Evolutionary conservation across 257 asterid genomes (phyloP).

Genomic region (Solanum rostratum): DNA sequence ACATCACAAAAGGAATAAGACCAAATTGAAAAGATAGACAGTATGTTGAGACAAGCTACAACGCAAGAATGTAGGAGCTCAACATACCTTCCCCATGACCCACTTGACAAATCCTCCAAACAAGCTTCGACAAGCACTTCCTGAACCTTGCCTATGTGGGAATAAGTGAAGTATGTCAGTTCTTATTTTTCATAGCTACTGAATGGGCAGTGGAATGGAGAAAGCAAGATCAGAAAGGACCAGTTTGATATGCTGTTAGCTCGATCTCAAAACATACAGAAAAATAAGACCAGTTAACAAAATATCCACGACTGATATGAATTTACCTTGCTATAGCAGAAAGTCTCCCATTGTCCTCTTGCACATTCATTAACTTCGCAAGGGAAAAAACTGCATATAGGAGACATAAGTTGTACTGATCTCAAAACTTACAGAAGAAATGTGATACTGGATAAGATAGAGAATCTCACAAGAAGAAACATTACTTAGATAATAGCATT

Average conservation of each 20-base stretch:
- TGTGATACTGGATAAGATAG: neutral
- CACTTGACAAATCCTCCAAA: constrained; percentile 99
- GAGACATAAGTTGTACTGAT: neutral
- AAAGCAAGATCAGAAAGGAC: neutral
- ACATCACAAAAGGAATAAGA: constrained; percentile 10
- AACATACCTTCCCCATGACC: constrained; percentile 89
- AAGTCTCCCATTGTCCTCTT: constrained; percentile 74
- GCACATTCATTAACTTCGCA: constrained; percentile 93
- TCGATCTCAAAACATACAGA: neutral
- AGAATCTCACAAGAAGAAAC: neutral
- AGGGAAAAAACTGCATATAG: constrained; percentile 67
- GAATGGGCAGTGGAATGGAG: neutral
- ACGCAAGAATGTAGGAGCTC: neutral
- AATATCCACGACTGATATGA: neutral
- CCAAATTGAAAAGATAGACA: neutral
- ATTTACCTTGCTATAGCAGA: constrained; percentile 93
- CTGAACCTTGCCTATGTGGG: constrained; percentile 69
- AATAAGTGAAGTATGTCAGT: neutral
- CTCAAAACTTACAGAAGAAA: neutral
- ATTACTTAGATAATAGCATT: neutral
- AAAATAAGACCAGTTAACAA: neutral
- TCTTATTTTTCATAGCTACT: neutral
- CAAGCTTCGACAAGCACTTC: constrained; percentile 98
- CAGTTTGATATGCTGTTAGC: neutral
- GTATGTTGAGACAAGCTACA: neutral